Evolutionary conservation across 2,329 filamentous ascomycete species (phyloP).

Genomic region (Fusarium oligoseptatum): DNA sequence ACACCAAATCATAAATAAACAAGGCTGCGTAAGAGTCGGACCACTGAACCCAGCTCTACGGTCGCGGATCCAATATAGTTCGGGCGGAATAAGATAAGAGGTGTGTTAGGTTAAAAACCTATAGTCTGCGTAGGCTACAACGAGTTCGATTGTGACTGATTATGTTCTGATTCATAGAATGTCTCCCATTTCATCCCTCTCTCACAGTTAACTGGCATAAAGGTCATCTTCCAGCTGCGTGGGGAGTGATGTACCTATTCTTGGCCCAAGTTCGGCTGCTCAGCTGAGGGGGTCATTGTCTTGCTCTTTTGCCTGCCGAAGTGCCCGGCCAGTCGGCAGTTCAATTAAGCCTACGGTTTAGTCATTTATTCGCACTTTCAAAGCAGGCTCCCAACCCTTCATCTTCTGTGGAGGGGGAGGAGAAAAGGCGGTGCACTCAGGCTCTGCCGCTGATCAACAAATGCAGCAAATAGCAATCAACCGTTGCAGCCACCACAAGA

Average conservation of each 20-base stretch:
- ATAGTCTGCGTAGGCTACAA: background rate
- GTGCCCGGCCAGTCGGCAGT: background rate
- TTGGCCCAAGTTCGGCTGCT: background rate
- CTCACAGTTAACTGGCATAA: too few species aligned
- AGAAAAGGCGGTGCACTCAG: background rate
- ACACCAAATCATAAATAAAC: background rate
- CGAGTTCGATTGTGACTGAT: background rate
- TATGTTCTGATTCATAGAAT: background rate
- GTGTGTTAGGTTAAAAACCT: background rate
- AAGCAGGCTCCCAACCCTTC: background rate
- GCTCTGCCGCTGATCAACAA: background rate
- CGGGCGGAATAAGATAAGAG: background rate
- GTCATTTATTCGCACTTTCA: background rate
- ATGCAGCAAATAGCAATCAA: background rate
- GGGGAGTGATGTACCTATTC: background rate
- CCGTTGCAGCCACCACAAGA: background rate
- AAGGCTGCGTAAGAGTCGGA: background rate
- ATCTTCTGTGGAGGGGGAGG: background rate
- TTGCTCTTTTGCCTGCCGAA: background rate
- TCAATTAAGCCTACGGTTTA: background rate
- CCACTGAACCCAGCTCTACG: background rate
- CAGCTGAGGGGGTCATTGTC: background rate
- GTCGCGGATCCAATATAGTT: background rate
- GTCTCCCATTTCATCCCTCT: fast-evolving
- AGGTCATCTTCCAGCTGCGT: background rate